Conservation (phyloP, 495 filamentous ascomycete species). For the Tricharina praecox region DNA sequence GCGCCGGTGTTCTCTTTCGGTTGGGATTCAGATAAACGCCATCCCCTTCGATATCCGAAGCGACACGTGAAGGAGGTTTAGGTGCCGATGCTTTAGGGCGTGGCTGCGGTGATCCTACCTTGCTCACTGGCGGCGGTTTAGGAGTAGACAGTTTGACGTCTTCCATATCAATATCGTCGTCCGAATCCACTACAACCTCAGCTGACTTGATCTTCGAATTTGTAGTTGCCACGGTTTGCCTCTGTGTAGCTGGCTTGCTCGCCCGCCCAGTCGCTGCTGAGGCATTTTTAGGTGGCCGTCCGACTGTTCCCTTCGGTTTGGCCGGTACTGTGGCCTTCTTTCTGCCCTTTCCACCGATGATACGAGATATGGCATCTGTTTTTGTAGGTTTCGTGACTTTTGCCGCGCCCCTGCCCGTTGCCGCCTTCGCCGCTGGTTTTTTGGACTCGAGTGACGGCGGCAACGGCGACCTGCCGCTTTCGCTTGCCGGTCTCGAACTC, state of each 20-base stretch:
- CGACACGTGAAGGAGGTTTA: not conserved
- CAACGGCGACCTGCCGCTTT: not conserved
- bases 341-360: slow-evolving; percentile 27
- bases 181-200: slow-evolving; percentile 46
- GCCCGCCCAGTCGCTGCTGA: slow-evolving; percentile 12
- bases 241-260: slow-evolving; percentile 6
- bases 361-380: slow-evolving; percentile 27
- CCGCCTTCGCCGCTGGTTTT: not conserved
- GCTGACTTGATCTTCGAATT: slow-evolving; percentile 41
- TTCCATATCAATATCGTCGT: slow-evolving; percentile 41
- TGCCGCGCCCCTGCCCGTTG: not conserved
- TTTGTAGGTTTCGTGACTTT: slow-evolving; percentile 30
- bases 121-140: not conserved
- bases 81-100: not conserved
- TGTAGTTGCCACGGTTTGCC: slow-evolving; percentile 1
- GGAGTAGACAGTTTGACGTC: slow-evolving; percentile 13
- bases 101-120: not conserved
- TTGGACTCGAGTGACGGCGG: not conserved
- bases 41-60: slow-evolving; percentile 4
- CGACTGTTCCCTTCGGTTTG: slow-evolving; percentile 23
- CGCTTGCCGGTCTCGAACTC: not conserved
- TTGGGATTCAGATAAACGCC: not conserved
- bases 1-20: not conserved
- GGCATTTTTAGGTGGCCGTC: slow-evolving; percentile 22
- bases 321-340: slow-evolving; percentile 30